phyloP scores from a whole-genome alignment of 1,139 yeast species.

The Wickerhamiella pararugosa region DNA sequence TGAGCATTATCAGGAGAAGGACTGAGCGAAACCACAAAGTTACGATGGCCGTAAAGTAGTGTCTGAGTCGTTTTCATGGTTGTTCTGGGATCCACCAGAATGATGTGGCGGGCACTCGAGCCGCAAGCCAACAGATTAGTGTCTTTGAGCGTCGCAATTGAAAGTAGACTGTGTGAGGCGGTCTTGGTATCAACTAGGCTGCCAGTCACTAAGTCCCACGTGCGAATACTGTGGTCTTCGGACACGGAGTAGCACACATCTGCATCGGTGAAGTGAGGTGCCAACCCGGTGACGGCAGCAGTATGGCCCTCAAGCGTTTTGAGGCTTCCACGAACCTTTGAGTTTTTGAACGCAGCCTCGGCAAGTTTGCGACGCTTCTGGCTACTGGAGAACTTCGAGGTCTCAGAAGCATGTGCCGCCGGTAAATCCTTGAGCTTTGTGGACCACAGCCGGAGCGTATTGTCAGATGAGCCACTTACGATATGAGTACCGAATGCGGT shows the following conservation, averaged over 20 bases:
- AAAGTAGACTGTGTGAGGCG: conserved; percentile 74
- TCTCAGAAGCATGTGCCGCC: conserved; percentile 33
- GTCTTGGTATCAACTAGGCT: conserved; percentile 75
- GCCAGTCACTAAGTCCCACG: conserved; percentile 88
- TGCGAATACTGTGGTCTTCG: conserved; percentile 85
- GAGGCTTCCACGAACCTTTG: conserved; percentile 70
- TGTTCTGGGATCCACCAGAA: conserved; percentile 77
- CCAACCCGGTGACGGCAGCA: conserved; percentile 75
- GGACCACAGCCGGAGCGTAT: conserved; percentile 78
- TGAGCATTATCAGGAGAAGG: conserved; percentile 44
- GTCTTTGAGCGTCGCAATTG: conserved; percentile 52
- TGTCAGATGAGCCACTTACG: conserved; percentile 74
- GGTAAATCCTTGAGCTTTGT: conserved; percentile 74
- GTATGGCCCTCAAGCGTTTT: conserved; percentile 64
- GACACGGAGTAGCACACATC: conserved; percentile 82
- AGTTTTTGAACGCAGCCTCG: conserved; percentile 48
- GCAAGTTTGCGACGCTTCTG: conserved; percentile 79
- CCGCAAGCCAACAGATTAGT: conserved; percentile 66
- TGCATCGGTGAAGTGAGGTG: conserved; percentile 54
- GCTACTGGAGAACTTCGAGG: conserved; percentile 49
- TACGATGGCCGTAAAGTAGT: conserved; percentile 78
- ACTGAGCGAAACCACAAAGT: conserved; percentile 70
- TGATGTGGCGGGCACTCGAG: conserved; percentile 89
- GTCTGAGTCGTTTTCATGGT: conserved; percentile 35
- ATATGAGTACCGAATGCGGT: conserved; percentile 44